These are phyloP conservation scores for Termitomyces sp. DNA, from an alignment of 768 basidiomycete species.

Conservation along the genomic window DNA sequence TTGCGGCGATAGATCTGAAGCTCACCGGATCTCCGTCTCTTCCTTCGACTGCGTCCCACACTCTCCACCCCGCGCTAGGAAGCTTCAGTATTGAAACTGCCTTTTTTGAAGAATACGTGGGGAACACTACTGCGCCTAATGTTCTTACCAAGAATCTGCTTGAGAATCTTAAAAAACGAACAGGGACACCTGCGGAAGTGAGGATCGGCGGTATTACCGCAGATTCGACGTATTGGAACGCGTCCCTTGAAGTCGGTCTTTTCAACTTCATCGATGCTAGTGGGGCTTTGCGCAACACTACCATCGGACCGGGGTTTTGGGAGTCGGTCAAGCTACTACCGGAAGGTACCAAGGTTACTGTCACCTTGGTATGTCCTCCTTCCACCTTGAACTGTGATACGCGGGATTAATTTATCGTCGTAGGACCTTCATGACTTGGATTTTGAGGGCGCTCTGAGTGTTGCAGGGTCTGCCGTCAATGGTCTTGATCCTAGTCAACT, in stretches of 20 bases:
- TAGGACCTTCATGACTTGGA: conserved; percentile 42
- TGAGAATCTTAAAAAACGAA: conserved; percentile 38
- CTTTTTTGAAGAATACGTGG: conserved; percentile 46
- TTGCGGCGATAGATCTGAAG: conserved; percentile 19
- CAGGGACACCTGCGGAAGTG: conserved; percentile 40
- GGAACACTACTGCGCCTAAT: conserved; percentile 40
- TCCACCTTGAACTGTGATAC: not conserved
- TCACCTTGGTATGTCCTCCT: conserved; percentile 34
- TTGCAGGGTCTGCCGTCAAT: conserved; percentile 37
- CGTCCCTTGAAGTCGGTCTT: conserved; percentile 31
- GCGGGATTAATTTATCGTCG: not conserved
- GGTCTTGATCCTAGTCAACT: conserved; percentile 34
- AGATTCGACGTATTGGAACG: conserved; percentile 46
- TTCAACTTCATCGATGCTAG: conserved; percentile 40
- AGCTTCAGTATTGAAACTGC: conserved; percentile 55
- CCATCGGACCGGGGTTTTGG: conserved; percentile 48
- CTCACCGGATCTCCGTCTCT: conserved; percentile 37
- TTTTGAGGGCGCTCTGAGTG: conserved; percentile 34
- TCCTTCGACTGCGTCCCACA: conserved; percentile 37
- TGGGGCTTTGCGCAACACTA: conserved; percentile 43
- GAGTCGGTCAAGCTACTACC: conserved; percentile 40
- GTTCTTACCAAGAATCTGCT: conserved; percentile 37
- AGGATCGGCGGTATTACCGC: conserved; percentile 53
- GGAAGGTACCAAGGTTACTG: conserved; percentile 39
- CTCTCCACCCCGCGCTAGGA: conserved; percentile 38